Evolutionary conservation across 2,329 filamentous ascomycete genomes (phyloP), one percentile per base, ranked within the genome.

Genomic region (Fusarium chuoi): DNA sequence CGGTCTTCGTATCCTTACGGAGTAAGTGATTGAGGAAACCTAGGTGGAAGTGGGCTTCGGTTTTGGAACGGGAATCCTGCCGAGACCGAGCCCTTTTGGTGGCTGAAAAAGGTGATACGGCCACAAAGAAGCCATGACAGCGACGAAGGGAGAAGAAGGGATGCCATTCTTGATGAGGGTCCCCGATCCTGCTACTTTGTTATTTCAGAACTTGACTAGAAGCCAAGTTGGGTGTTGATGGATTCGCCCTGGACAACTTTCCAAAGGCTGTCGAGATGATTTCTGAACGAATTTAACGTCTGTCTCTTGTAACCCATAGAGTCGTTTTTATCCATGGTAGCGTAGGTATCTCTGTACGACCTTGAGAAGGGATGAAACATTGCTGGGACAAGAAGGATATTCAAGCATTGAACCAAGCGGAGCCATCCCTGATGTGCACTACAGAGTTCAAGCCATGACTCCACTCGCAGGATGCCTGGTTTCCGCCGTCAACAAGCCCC

Each of bases 281-380:
- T 39, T 33, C 24, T 42, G 28, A 56, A 38, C 11, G 45, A 52
- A 42, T 14, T 39, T 24, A n/a, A 13, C 36, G 12, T 42, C 39
- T 49, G 10, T 42, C 30, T 49, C 33, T 30, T 20, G 18, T 44
- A 22, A 35, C 26, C 30, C 51, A 51, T 39, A 28, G 26, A 18
- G 65, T 35, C 28, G 41, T 33, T 24, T 42, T 28, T 42, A 41
- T 38, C 28, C 33, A 28, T 52, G 41, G 33, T 33, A 33, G 33
- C 33, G 33, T 33, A 33, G 44, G 33, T 38, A 39, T 35, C 20
- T 38, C 45, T 44, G 55, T 45, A 30, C 36, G 20, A 54, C 41
- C 41, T 24, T 45, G 28, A 55, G 41, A 51, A 48, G 62, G 55
- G 46, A 46, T 71, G 51, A 71, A 58, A 67, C 67, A 68, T 44